phyloP scores from a whole-genome alignment of 1,139 yeast genomes.

The Lipomyces yarrowii region DNA sequence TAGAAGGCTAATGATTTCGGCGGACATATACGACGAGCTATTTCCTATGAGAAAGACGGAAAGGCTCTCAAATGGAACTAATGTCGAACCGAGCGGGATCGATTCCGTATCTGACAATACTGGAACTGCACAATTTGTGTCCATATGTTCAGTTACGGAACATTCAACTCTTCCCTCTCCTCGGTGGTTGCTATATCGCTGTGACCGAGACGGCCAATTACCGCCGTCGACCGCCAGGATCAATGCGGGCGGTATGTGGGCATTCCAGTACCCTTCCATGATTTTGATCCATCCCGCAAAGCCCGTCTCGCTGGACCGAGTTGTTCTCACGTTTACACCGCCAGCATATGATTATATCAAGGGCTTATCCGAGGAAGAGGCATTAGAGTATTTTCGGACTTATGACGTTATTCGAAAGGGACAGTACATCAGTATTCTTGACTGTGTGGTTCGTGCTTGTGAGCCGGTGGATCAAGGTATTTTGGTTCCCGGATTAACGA shows the following conservation, averaged over 20 bases:
- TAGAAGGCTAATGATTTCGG: not conserved
- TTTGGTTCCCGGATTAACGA: conserved; percentile 48
- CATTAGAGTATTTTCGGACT: conserved; percentile 16
- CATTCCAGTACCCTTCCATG: conserved; percentile 21
- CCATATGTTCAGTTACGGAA: not conserved
- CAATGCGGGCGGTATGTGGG: conserved; percentile 22
- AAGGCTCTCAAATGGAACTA: not conserved
- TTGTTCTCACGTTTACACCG: conserved; percentile 35
- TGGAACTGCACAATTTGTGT: not conserved
- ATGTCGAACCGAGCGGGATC: not conserved
- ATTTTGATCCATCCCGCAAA: conserved; percentile 32
- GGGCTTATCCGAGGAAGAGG: conserved; percentile 21
- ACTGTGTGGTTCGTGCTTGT: conserved; percentile 53
- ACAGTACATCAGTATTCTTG: conserved; percentile 34
- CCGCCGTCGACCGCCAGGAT: conserved; percentile 33
- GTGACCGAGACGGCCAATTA: conserved; percentile 28
- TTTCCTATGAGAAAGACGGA: not conserved
- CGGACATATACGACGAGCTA: not conserved
- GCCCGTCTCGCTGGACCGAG: conserved; percentile 35
- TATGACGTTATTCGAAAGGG: conserved; percentile 39
- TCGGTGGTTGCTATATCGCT: conserved; percentile 33
- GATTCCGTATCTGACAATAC: not conserved
- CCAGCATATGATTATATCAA: conserved; percentile 33
- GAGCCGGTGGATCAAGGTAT: conserved; percentile 76
- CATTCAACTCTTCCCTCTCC: not conserved